Conservation (phyloP, 768 basidiomycete genomes). For the Mycena epipterygia region DNA sequence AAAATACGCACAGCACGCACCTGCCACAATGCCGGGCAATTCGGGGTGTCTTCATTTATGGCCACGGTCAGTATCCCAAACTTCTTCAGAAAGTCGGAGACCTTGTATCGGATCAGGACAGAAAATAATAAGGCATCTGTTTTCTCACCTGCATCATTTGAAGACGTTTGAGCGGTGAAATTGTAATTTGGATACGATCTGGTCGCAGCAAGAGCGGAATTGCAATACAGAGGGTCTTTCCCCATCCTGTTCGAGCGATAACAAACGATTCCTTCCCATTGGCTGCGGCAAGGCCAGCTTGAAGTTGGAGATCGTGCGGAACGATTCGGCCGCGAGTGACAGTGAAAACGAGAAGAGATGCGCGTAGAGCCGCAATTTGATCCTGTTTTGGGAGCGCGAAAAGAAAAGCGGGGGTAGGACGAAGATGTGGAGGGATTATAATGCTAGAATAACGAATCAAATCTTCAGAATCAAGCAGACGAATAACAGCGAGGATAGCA, state of each 20-base stretch:
- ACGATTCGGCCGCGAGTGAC: background rate
- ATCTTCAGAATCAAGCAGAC: background rate
- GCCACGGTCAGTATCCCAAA: too few relatives aligned
- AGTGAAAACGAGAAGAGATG: slow-evolving; percentile 5
- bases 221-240: slow-evolving; percentile 13
- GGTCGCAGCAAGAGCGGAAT: slow-evolving; percentile 3
- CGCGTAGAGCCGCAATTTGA: background rate
- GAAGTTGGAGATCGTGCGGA: background rate
- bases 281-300: background rate
- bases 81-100: too few relatives aligned
- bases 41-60: too few relatives aligned
- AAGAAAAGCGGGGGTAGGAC: background rate
- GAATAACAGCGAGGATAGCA: background rate
- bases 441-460: background rate
- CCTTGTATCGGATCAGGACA: too few relatives aligned
- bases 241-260: slow-evolving; percentile 4
- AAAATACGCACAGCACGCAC: too few relatives aligned
- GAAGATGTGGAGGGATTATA: background rate
- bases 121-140: too few relatives aligned
- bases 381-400: background rate
- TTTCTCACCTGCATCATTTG: too few relatives aligned
- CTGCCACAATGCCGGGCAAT: too few relatives aligned
- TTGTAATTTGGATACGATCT: background rate
- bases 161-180: slow-evolving; percentile 3
- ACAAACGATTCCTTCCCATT: background rate